These are phyloP conservation scores for Hericium erinaceus DNA, from an alignment of 768 basidiomycete genomes.

Conservation along the genomic window DNA sequence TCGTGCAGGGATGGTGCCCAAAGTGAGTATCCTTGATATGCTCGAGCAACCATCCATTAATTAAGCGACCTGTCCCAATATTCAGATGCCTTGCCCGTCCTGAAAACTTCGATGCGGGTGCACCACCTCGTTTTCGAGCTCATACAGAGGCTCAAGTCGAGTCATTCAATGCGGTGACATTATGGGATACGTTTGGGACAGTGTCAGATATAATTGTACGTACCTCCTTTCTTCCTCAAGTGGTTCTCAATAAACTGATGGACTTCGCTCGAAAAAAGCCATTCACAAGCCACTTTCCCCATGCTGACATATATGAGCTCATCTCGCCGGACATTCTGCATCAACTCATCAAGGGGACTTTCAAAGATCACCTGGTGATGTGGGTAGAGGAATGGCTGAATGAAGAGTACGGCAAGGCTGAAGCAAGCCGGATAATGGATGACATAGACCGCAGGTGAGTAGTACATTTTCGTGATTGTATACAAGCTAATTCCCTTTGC, in stretches of 20 bases:
- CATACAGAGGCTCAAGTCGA: conserved; percentile 15
- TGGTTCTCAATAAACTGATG: background rate
- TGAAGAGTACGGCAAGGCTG: conserved; percentile 4
- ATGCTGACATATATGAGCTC: too few relatives aligned
- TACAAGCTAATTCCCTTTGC: too few relatives aligned
- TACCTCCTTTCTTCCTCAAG: conserved; percentile 16
- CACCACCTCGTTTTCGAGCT: conserved; percentile 5
- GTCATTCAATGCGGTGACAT: conserved; percentile 8
- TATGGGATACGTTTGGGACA: conserved; percentile 13
- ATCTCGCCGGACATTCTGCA: too few relatives aligned
- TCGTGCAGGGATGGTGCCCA: conserved; percentile 14
- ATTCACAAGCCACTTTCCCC: too few relatives aligned
- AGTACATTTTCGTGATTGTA: too few relatives aligned
- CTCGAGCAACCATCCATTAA: background rate
- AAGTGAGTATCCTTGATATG: conserved; percentile 10
- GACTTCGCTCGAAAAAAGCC: conserved; percentile 16
- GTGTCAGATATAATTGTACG: background rate
- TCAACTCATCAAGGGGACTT: too few relatives aligned
- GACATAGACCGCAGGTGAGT: conserved; percentile 23
- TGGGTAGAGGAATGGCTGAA: conserved; percentile 23
- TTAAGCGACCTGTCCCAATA: too few relatives aligned
- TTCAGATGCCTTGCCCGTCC: conserved; percentile 7
- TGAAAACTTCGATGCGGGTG: conserved; percentile 2
- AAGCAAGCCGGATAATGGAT: conserved; percentile 17
- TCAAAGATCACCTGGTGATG: conserved; percentile 26